These are phyloP conservation scores for Cladosporium sphaerospermum DNA, from an alignment of 2,329 filamentous ascomycete species.

Conservation along the genomic window DNA sequence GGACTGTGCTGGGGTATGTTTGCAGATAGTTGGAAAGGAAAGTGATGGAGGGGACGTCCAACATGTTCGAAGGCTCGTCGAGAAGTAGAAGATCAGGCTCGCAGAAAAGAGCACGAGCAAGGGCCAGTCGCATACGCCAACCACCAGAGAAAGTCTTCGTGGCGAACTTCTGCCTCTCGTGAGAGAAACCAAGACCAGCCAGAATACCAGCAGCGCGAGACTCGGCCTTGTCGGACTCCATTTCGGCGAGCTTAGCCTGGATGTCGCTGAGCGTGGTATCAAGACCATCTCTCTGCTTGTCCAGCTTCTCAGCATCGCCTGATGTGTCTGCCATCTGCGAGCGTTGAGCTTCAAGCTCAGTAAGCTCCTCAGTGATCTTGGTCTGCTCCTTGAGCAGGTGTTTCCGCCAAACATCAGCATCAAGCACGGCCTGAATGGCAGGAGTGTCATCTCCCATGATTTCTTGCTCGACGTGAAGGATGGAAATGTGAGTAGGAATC, in stretches of 20 bases:
- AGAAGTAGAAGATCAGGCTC: constrained; percentile 93
- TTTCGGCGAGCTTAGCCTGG: constrained; percentile 85
- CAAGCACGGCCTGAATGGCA: constrained; percentile 87
- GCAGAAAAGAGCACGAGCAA: constrained; percentile 93
- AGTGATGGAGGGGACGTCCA: constrained; percentile 99
- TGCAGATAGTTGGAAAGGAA: constrained; percentile 96
- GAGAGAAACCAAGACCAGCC: constrained; percentile 91
- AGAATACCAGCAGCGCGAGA: constrained; percentile 92
- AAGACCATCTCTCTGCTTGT: constrained; percentile 80
- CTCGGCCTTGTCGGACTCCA: constrained; percentile 99
- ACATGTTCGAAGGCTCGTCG: constrained; percentile 99
- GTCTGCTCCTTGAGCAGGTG: constrained; percentile 84
- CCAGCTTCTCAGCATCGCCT: constrained; percentile 75
- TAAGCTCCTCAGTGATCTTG: constrained; percentile 71
- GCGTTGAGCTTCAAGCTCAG: constrained; percentile 70
- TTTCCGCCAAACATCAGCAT: constrained; percentile 98
- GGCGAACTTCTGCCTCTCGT: constrained; percentile 83
- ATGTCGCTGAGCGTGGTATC: constrained; percentile 89
- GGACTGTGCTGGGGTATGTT: constrained; percentile 83
- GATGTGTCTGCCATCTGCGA: constrained; percentile 84
- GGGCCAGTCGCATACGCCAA: constrained; percentile 97
- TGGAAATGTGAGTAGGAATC: constrained; percentile 95
- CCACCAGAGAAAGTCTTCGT: constrained; percentile 98
- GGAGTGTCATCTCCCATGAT: constrained; percentile 93
- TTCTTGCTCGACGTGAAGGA: constrained; percentile 98